Conservation (phyloP, 2,329 filamentous ascomycete genomes). For the Fusarium lyarnte region DNA sequence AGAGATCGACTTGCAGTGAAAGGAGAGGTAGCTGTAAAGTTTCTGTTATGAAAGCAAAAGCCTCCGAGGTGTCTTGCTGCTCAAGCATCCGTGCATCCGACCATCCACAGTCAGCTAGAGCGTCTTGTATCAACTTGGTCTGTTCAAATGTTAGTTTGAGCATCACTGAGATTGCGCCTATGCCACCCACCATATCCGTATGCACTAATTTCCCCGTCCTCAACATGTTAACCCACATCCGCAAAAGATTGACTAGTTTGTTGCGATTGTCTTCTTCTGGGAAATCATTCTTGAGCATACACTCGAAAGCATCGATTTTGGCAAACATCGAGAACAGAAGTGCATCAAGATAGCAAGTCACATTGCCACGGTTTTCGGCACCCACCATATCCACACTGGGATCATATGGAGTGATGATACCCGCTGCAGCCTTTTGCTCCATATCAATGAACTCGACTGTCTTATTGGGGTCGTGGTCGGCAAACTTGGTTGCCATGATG, state of each 20-base stretch:
- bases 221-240: constrained; percentile 94
- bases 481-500: constrained; percentile 69
- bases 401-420: constrained; percentile 79
- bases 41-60: constrained; percentile 93
- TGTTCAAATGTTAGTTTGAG: constrained; percentile 50
- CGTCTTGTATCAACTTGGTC: constrained; percentile 84
- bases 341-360: constrained; percentile 95
- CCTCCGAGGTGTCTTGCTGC: constrained; percentile 96
- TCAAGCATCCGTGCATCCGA: constrained; percentile 77
- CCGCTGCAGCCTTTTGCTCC: constrained; percentile 82
- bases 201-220: constrained; percentile 86
- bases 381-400: constrained; percentile 78
- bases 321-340: constrained; percentile 97
- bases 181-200: constrained; percentile 75
- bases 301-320: constrained; percentile 88
- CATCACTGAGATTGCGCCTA: not conserved
- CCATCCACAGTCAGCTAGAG: constrained; percentile 89
- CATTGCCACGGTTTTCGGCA: constrained; percentile 83
- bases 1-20: constrained; percentile 92
- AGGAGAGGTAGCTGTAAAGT: constrained; percentile 87
- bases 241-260: constrained; percentile 79
- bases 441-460: constrained; percentile 81
- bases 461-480: constrained; percentile 75
- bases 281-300: constrained; percentile 84
- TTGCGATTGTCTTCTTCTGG: constrained; percentile 72